phyloP scores from a whole-genome alignment of 129 eudicot species.

The Helianthus tuberosus region DNA sequence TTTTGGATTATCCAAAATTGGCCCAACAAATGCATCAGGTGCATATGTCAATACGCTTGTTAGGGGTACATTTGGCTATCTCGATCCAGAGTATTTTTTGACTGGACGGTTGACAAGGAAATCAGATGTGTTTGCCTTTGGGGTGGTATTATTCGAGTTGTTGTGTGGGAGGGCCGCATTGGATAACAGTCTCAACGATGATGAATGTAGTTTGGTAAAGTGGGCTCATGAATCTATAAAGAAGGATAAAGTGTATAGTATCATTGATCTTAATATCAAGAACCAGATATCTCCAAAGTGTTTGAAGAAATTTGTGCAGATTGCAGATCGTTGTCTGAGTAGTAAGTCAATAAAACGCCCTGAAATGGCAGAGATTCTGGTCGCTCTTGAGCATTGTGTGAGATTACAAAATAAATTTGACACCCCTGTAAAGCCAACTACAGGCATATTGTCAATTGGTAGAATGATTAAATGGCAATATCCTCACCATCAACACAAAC shows the following conservation, averaged over 20 bases:
- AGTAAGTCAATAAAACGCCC: too few relatives aligned
- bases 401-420: too few relatives aligned
- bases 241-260: neutral
- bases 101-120: neutral
- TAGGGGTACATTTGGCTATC: conserved; percentile 10
- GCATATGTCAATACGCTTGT: neutral
- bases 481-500: too few relatives aligned
- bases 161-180: neutral
- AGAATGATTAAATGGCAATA: too few relatives aligned
- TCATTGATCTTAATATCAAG: neutral
- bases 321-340: neutral
- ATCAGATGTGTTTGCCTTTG: conserved; percentile 10
- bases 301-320: neutral
- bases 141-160: conserved; percentile 5
- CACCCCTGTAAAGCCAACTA: too few relatives aligned
- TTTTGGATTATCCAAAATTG: conserved; percentile 12
- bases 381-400: too few relatives aligned
- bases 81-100: neutral
- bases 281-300: neutral
- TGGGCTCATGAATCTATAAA: neutral
- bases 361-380: too few relatives aligned
- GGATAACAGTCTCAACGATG: neutral
- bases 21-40: neutral
- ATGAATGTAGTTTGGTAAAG: neutral
- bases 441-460: too few relatives aligned